A percentile compares a stretch with the other conserved stretches of the same genome.
Evolutionary conservation across 2,329 filamentous ascomycete species (phyloP).

Genomic region (Grosmannia penicillata): DNA sequence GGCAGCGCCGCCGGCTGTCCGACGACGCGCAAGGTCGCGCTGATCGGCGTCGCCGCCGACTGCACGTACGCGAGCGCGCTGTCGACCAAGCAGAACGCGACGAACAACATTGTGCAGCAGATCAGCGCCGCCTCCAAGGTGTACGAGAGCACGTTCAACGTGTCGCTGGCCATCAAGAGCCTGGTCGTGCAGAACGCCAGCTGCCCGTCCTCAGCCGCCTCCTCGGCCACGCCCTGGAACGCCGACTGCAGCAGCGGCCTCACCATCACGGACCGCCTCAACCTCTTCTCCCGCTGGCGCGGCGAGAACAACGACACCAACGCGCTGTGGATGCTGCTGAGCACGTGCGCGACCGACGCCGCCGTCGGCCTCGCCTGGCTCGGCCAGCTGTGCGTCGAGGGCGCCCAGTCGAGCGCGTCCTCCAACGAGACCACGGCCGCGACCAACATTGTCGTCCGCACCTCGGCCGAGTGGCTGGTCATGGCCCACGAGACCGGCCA

Average conservation of each 20-base stretch:
- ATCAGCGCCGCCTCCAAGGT: conserved; percentile 79
- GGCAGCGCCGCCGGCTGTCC: conserved; percentile 77
- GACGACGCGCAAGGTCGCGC: conserved; percentile 74
- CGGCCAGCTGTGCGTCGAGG: conserved; percentile 62
- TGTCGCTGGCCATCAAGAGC: conserved; percentile 80
- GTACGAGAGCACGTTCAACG: conserved; percentile 87
- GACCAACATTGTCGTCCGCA: conserved; percentile 79
- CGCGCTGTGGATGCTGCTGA: conserved; percentile 86
- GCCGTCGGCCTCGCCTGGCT: conserved; percentile 91
- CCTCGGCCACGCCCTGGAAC: conserved; percentile 68
- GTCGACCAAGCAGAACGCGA: conserved; percentile 45
- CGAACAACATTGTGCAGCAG: conserved; percentile 62
- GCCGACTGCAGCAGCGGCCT: conserved; percentile 48
- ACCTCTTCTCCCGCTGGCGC: conserved; percentile 80
- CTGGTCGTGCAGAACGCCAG: conserved; percentile 58
- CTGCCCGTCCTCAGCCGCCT: conserved; percentile 55
- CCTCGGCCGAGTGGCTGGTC: conserved; percentile 80
- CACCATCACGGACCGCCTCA: conserved; percentile 64
- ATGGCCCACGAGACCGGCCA: conserved; percentile 91
- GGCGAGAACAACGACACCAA: conserved; percentile 58
- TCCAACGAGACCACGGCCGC: conserved; percentile 62
- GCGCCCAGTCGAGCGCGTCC: conserved; percentile 37
- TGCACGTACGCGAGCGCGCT: conserved; percentile 74
- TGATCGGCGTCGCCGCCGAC: conserved; percentile 85
- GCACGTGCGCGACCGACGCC: conserved; percentile 63